phyloP scores from a whole-genome alignment of 768 basidiomycete species.

The Mycena haematopus region DNA sequence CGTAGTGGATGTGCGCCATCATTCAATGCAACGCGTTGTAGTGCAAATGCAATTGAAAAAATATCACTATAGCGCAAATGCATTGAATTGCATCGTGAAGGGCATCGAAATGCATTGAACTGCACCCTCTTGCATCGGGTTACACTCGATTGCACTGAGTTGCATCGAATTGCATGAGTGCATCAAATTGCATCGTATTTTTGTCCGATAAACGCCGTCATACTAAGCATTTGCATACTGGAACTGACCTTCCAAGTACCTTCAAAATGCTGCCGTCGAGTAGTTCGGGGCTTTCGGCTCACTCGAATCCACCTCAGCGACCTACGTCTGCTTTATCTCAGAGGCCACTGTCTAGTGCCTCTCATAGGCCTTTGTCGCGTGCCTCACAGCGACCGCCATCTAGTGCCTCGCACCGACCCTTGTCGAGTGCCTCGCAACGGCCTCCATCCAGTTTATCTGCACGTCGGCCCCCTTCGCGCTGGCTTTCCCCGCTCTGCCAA shows the following conservation, averaged over 20 bases:
- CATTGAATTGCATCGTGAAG: too few species aligned
- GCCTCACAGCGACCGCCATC: conserved; percentile 52
- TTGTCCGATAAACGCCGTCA: too few species aligned
- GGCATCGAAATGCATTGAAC: too few species aligned
- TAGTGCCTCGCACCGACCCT: conserved; percentile 42
- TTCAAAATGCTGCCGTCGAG: conserved; percentile 27
- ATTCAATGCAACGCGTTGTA: too few species aligned
- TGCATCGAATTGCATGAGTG: too few species aligned
- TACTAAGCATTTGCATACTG: too few species aligned
- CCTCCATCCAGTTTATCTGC: conserved; percentile 52
- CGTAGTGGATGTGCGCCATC: too few species aligned
- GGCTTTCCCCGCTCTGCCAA: conserved; percentile 53
- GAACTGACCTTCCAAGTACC: neutral
- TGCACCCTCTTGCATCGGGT: too few species aligned
- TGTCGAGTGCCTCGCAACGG: conserved; percentile 54
- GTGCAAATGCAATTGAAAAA: too few species aligned
- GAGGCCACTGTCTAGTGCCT: conserved; percentile 41
- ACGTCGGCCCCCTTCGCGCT: conserved; percentile 31
- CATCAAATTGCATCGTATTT: too few species aligned
- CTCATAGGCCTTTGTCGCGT: conserved; percentile 52
- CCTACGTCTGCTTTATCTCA: conserved; percentile 30
- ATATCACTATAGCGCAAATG: too few species aligned
- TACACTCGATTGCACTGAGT: too few species aligned
- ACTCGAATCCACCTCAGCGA: conserved; percentile 17
- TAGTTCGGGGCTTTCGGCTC: conserved; percentile 25